phyloP scores from a whole-genome alignment of 1,284 basidiomycete species.

The Tilletia indica region DNA sequence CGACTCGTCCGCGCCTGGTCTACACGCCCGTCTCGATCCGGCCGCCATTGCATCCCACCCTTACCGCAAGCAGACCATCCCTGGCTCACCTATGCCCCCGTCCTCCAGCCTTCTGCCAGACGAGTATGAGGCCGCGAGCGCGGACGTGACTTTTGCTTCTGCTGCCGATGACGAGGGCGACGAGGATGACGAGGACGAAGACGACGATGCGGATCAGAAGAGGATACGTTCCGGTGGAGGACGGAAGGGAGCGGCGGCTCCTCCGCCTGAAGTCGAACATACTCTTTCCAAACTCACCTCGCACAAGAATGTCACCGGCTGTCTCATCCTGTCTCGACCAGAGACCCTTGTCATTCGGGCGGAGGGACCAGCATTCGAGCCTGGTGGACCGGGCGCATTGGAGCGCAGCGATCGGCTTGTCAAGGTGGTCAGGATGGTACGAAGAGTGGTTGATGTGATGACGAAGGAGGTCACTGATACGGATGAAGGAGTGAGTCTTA shows the following conservation, averaged over 20 bases:
- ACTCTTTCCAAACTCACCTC: slow-evolving; percentile 42
- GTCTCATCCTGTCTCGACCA: slow-evolving; percentile 40
- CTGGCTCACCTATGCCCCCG: slow-evolving; percentile 39
- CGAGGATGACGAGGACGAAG: background rate
- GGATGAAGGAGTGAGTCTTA: slow-evolving; percentile 31
- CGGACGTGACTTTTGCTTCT: slow-evolving; percentile 16
- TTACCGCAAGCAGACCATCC: slow-evolving; percentile 9
- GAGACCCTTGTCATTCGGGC: slow-evolving; percentile 48
- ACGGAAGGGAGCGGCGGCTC: slow-evolving; percentile 24
- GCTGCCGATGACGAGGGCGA: background rate
- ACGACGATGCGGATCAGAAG: background rate
- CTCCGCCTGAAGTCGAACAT: slow-evolving; percentile 47
- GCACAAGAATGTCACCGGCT: slow-evolving; percentile 42
- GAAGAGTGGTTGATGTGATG: slow-evolving; percentile 29
- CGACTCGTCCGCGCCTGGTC: background rate
- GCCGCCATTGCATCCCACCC: slow-evolving; percentile 12
- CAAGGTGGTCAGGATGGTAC: slow-evolving; percentile 39
- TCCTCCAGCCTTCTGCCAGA: slow-evolving; percentile 25
- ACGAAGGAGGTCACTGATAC: slow-evolving; percentile 29
- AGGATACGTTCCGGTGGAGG: background rate
- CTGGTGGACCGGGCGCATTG: slow-evolving; percentile 39
- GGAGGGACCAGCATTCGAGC: slow-evolving; percentile 54
- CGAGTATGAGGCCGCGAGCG: slow-evolving; percentile 14
- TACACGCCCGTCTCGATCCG: slow-evolving; percentile 14
- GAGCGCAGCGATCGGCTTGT: slow-evolving; percentile 36